Percentiles rank a stretch among this genome's conserved stretches.
These are phyloP conservation scores for Candida labiduridarum DNA, from an alignment of 1,139 yeast genomes.

Conservation along the genomic window DNA sequence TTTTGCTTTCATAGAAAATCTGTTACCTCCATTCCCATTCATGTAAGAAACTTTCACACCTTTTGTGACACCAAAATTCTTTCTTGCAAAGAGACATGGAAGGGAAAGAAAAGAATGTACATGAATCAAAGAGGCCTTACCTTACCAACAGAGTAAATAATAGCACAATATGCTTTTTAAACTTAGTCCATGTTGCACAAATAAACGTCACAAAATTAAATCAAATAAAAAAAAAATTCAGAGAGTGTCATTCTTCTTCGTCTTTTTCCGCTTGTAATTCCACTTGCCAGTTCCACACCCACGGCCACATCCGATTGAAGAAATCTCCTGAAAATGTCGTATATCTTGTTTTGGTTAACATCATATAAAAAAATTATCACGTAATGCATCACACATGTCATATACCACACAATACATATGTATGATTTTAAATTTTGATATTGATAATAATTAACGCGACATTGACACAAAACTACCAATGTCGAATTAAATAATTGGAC, in stretches of 20 bases:
- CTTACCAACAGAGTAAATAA: neutral
- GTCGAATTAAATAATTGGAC: neutral
- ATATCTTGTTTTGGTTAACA: too few relatives aligned
- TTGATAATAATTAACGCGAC: neutral
- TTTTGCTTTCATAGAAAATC: neutral
- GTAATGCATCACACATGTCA: neutral
- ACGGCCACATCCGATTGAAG: too few relatives aligned
- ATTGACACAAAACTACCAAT: neutral
- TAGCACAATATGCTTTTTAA: neutral
- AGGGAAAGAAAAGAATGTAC: neutral
- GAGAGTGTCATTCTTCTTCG: neutral
- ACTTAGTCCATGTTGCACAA: neutral
- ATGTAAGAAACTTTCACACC: neutral
- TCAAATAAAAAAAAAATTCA: neutral
- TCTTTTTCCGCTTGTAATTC: neutral
- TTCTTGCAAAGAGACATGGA: too few relatives aligned
- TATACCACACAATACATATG: neutral
- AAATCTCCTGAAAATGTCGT: neutral
- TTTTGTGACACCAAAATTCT: too few relatives aligned
- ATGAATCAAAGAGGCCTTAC: neutral
- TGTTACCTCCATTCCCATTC: neutral
- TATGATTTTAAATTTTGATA: neutral
- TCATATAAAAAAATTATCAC: neutral
- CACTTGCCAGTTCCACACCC: neutral
- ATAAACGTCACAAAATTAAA: neutral